Base-by-base conservation (phyloP, 257 asterid genomes). In the Salvia splendens region DNA sequence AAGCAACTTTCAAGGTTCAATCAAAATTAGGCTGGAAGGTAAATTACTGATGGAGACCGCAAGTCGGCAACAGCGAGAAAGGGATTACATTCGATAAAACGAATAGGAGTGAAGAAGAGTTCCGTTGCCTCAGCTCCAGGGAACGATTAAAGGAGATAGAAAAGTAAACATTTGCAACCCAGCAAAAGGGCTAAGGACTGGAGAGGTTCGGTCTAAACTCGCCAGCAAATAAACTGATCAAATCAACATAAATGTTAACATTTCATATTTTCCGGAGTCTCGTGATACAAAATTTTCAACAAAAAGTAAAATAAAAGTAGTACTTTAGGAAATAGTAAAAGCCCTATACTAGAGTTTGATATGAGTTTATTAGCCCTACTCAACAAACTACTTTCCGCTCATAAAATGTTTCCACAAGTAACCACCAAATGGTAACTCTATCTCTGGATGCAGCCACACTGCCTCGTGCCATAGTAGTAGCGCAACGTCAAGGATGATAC, bases 291-390 rank as follows among this genome's bases (percentile, higher is more conserved):
- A 61, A 70, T 51, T 69, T 52, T 14, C 54, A 24, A 43, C 49
- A 38, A 40, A 53, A 53, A 53, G 12, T 48, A 48, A 14, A 48
- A 48, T 20, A 43, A 61, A 47, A 51, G 3, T 28, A 45, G 36
- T 50, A 24, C 47, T n/a, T 52, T 51, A 62, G 57, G 5, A 50
- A 73, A 58, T 4, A n/a, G 54, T 24, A 32, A 35, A 66, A 48
- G 12, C 11, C 49, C 73, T 73, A 73, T 43, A 66, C 73, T 59
- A 66, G 51, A 49, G 33, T 59, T 51, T 57, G 60, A 59, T 59
- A 67, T 32, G 40, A 58, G 50, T 50, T 66, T 73, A 66, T 73
- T 66, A 73, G 24, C 3, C 63, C 57, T 41, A 66, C n/a, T 61
- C 15, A 60, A 20, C 46, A 38, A 36, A 61, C 68, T 70, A 61